phyloP scores from a whole-genome alignment of 345 rosid genomes.

The Melaleuca alternifolia region DNA sequence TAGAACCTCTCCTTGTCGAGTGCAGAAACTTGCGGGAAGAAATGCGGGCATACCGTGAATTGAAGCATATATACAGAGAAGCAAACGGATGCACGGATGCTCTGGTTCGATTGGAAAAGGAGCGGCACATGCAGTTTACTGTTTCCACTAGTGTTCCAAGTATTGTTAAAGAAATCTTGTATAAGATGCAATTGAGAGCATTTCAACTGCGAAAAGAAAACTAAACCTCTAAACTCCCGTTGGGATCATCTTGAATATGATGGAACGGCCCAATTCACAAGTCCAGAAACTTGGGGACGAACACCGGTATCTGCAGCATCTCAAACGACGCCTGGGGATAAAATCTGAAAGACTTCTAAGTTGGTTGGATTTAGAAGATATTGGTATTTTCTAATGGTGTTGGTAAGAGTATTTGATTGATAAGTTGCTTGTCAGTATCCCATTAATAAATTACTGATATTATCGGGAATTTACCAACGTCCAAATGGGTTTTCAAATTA shows the following conservation, averaged over 20 bases:
- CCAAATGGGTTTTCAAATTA: too few species aligned
- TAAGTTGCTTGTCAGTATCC: too few species aligned
- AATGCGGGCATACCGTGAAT: background rate
- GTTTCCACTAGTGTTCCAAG: background rate
- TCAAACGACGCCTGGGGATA: too few species aligned
- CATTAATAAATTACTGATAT: too few species aligned
- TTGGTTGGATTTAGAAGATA: background rate
- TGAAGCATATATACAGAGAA: too few species aligned
- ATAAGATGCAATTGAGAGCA: background rate
- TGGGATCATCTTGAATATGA: background rate
- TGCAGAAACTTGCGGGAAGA: too few species aligned
- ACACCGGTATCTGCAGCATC: too few species aligned
- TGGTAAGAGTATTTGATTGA: background rate
- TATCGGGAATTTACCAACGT: background rate
- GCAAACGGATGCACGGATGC: background rate
- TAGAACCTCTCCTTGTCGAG: too few species aligned
- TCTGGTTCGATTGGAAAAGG: background rate
- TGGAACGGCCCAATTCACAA: background rate
- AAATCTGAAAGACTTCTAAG: too few species aligned
- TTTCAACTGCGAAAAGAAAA: too few species aligned
- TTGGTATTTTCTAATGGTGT: background rate
- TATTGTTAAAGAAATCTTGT: too few species aligned
- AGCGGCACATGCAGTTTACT: background rate
- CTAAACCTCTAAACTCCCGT: background rate
- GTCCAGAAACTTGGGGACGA: too few species aligned